Evolutionary conservation across 352 stramenopile species (phyloP), one percentile per base, ranked within the genome.

Genomic region (Aphanomyces cochlioides): DNA sequence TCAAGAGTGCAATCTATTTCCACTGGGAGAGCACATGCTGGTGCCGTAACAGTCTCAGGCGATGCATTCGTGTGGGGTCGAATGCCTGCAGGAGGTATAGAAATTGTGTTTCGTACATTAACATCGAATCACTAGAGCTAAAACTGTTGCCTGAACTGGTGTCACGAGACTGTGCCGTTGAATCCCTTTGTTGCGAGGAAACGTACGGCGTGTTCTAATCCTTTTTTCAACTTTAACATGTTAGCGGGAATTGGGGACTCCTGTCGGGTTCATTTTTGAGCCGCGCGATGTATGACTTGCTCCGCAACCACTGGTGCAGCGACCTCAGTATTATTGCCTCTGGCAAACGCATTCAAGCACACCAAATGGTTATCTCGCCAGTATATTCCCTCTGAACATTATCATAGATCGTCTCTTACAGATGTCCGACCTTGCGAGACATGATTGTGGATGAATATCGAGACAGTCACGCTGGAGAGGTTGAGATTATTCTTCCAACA

Each of bases 401-500:
- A 12, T 12, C 3, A 0, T 60, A 90, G 15, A 63, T 93, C 6
- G 79, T 93, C n/a, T 78, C 82, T 28, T 75, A 78, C 5, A 74
- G 85, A 5, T 90, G 81, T 19, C 47, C 71, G 10, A 78, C 88
- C 38, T 66, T 91, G 1, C 76, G 81, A 2, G 77, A 82, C 13
- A 73, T 89, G 17, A 81, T 93, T 58, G 40, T 87, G 19, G 76
- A 81, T 5, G 80, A 90, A 69, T 15, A 57, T 6, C 36, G 58
- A 21, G 19, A 64, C n/a, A 61, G 13, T 34, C 53, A 3, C 4
- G 48, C 13, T 38, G 8, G 21, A n/a, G 8, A 19, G 12, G 4
- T 59, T 17, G 67, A 71, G 58, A 37, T 73, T 38, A 17, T 73
- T 12, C 40, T 69, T 17, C 34, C n/a, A 15, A 17, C 67, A 5